These are phyloP conservation scores for Fusarium globosum DNA, from an alignment of 2,329 filamentous ascomycete species.

Conservation along the genomic window DNA sequence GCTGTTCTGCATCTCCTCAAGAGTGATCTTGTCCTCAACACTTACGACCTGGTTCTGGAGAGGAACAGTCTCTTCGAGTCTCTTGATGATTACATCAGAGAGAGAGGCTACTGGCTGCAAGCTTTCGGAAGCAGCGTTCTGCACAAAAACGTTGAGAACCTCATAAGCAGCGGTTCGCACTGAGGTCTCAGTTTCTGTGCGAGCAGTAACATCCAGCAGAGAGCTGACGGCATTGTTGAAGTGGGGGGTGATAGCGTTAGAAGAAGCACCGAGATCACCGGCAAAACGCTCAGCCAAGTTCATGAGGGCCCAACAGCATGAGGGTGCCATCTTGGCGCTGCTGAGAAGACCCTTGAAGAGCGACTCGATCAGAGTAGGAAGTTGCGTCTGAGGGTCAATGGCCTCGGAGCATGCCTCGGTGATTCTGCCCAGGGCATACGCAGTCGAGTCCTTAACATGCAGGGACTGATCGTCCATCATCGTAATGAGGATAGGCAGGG, in stretches of 20 bases:
- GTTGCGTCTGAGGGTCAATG: slow-evolving; percentile 85
- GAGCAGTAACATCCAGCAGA: slow-evolving; percentile 86
- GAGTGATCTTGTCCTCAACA: slow-evolving; percentile 93
- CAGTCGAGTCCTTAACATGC: slow-evolving; percentile 94
- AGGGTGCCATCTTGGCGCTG: slow-evolving; percentile 96
- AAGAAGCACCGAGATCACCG: slow-evolving; percentile 78
- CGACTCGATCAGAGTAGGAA: slow-evolving; percentile 86
- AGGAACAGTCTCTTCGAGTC: slow-evolving; percentile 87
- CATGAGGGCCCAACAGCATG: slow-evolving; percentile 99
- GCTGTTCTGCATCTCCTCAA: slow-evolving; percentile 98
- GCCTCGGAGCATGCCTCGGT: slow-evolving; percentile 93
- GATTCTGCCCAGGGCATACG: slow-evolving; percentile 94
- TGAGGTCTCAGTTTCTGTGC: slow-evolving; percentile 83
- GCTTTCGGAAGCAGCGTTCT: slow-evolving; percentile 89
- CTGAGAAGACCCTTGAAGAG: slow-evolving; percentile 91
- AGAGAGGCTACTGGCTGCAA: slow-evolving; percentile 82
- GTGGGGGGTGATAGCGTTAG: slow-evolving; percentile 89
- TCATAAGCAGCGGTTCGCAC: slow-evolving; percentile 97
- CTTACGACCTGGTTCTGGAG: slow-evolving; percentile 95
- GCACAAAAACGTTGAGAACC: slow-evolving; percentile 93
- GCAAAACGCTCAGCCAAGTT: slow-evolving; percentile 97
- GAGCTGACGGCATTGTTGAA: slow-evolving; percentile 93
- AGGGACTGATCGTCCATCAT: slow-evolving; percentile 92
- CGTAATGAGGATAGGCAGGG: slow-evolving; percentile 87
- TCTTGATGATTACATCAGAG: slow-evolving; percentile 88